Conservation (phyloP, 2,329 filamentous ascomycete species). For the Trichoderma oligosporum region DNA sequence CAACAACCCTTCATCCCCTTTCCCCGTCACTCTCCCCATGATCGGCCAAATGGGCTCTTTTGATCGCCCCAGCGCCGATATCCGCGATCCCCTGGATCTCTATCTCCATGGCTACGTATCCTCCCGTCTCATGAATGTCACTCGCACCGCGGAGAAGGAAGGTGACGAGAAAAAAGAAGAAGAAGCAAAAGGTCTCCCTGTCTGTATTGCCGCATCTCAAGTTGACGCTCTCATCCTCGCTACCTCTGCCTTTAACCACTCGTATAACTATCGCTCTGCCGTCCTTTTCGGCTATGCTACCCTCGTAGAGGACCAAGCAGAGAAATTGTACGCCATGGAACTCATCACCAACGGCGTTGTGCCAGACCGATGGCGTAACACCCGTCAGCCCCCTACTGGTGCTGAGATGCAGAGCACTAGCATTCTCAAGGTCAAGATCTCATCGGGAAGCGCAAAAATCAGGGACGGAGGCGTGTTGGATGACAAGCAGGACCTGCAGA, state of each 20-base stretch:
- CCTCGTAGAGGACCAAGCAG: constrained; percentile 61
- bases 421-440: constrained; percentile 65
- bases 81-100: constrained; percentile 64
- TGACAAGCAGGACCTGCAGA: constrained; percentile 45
- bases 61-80: constrained; percentile 54
- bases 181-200: constrained; percentile 57
- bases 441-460: constrained; percentile 72
- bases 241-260: constrained; percentile 75
- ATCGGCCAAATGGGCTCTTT: constrained; percentile 79
- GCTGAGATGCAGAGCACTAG: constrained; percentile 73
- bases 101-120: constrained; percentile 86
- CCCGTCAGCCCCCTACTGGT: constrained; percentile 65
- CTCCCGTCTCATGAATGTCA: constrained; percentile 68
- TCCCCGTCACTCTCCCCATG: constrained; percentile 78
- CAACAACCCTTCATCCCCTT: constrained; percentile 59
- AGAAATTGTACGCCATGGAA: constrained; percentile 75
- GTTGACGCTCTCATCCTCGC: constrained; percentile 77
- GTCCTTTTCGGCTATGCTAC: constrained; percentile 71
- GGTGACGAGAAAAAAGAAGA: neutral
- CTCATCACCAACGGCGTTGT: constrained; percentile 74
- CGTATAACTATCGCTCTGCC: constrained; percentile 82
- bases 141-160: constrained; percentile 29
- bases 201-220: constrained; percentile 69
- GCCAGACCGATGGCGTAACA: constrained; percentile 63
- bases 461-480: constrained; percentile 61